Base-by-base conservation (phyloP, 2,329 filamentous ascomycete species). In the Stagonosporopsis chrysanthemi region DNA sequence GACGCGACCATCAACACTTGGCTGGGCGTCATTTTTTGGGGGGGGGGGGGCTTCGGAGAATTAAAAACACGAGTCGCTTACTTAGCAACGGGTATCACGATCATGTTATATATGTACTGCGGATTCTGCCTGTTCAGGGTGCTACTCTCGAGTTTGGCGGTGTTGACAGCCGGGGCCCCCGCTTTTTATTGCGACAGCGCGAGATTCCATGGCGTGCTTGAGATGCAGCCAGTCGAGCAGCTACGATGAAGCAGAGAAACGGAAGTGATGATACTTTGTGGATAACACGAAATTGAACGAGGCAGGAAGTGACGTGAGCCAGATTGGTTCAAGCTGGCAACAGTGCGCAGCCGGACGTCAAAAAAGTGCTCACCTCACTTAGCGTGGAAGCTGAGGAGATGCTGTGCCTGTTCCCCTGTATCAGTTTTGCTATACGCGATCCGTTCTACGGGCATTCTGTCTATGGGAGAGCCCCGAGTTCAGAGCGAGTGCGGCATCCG, bases 1-100 rank as follows among this genome's bases (percentile, higher is more conserved):
- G 56, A 38, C 5, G 58, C 51, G 2, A 61, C 43, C 7, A 63
- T 28, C 31, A 65, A 40, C 7, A 49, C 40, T 35, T 62, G 56
- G 11, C 29, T 56, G 28, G 52, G 53, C 4, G 29, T 52, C 61
- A 65, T 63, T 11, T 15, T 33, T 19, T 11, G 26, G 15, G 15
- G 41, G 17, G 9, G 26, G 26, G 5, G 28, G 11, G 28, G 28
- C 24, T 26, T 26, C 24, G 24, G 24, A 26, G 24, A 26, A 26
- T 26, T 43, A n/a, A 7, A 31, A 17, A 29, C n/a, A 39, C 22
- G 6, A 24, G 12, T 24, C 11, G 19, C 1, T 9, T 2, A 28
- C 33, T 39, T 23, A 24, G 35, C 19, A 33, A 22, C 26, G n/a
- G 33, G 31, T 6, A 33, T 45, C 24, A 28, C 24, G 26, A 26